Evolutionary conservation across 2,329 filamentous ascomycete genomes (phyloP).

Genomic region (Talaromyces piceae): DNA sequence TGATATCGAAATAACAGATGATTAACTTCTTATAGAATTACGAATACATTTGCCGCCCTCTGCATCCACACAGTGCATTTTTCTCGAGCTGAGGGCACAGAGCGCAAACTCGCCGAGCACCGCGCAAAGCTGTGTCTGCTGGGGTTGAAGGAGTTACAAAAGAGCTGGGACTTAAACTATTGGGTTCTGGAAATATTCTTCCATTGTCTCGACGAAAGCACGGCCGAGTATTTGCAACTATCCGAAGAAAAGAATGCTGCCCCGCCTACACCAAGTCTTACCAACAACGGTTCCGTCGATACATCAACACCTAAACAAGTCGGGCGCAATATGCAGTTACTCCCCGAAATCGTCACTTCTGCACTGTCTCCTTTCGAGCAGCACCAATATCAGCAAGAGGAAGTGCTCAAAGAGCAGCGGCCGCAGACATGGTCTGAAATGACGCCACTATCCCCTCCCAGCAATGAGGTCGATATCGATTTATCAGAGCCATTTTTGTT

Average conservation of each 20-base stretch:
- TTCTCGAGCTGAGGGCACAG: constrained; percentile 28
- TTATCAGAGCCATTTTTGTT: constrained; percentile 26
- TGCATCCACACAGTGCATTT: constrained; percentile 44
- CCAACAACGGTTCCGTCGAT: background rate
- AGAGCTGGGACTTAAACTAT: constrained; percentile 44
- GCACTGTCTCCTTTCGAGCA: background rate
- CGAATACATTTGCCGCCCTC: constrained; percentile 42
- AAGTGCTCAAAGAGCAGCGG: constrained; percentile 2
- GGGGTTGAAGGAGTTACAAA: constrained; percentile 42
- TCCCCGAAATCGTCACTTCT: constrained; percentile 3
- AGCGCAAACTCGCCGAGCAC: constrained; percentile 41
- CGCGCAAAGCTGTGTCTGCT: constrained; percentile 43
- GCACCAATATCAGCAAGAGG: background rate
- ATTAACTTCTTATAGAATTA: constrained; percentile 24
- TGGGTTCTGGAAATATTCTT: constrained; percentile 45
- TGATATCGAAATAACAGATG: too few species aligned
- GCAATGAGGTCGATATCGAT: constrained; percentile 16
- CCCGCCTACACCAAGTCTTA: background rate
- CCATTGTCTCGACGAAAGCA: constrained; percentile 41
- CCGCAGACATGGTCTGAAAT: constrained; percentile 5
- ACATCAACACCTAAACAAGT: background rate
- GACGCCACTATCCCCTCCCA: constrained; percentile 7
- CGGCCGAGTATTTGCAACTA: constrained; percentile 31
- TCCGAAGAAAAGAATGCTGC: constrained; percentile 13
- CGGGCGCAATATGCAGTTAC: background rate